A percentile compares a stretch with the other conserved stretches of the same genome.
Evolutionary conservation across 495 filamentous ascomycete species (phyloP).

Genomic region (Neurospora sp.): DNA sequence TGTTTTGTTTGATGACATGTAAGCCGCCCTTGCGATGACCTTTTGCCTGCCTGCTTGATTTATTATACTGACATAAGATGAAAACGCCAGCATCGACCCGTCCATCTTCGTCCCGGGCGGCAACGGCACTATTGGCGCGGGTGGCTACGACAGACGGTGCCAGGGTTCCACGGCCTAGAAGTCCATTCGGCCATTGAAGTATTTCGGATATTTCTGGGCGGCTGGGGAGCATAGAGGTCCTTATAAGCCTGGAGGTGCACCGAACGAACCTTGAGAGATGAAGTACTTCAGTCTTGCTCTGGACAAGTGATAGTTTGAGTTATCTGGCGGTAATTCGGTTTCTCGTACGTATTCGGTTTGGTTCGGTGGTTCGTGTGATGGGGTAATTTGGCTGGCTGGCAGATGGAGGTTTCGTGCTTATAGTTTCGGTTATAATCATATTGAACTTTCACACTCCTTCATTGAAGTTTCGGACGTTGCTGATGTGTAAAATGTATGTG

Average conservation of each 20-base stretch:
- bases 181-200: background rate
- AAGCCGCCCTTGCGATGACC: slow-evolving; percentile 2
- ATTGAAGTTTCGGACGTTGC: rapidly evolving
- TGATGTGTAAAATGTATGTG: background rate
- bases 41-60: background rate
- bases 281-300: background rate
- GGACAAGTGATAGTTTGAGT: background rate
- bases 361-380: background rate
- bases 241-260: background rate
- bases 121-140: slow-evolving; percentile 10
- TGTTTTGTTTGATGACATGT: slow-evolving; percentile 25
- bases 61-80: background rate
- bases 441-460: background rate
- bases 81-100: slow-evolving; percentile 9
- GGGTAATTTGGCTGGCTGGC: background rate
- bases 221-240: background rate
- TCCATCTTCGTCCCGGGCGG: slow-evolving; percentile 9
- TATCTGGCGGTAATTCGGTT: background rate
- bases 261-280: background rate
- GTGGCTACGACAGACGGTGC: slow-evolving; percentile 20
- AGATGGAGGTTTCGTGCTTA: too few species aligned
- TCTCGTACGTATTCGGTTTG: background rate
- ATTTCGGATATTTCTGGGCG: background rate
- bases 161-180: background rate
- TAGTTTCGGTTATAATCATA: background rate